phyloP scores from a whole-genome alignment of 371 early-diverging fungal genomes.

The Lichtheimia hyalospora region DNA sequence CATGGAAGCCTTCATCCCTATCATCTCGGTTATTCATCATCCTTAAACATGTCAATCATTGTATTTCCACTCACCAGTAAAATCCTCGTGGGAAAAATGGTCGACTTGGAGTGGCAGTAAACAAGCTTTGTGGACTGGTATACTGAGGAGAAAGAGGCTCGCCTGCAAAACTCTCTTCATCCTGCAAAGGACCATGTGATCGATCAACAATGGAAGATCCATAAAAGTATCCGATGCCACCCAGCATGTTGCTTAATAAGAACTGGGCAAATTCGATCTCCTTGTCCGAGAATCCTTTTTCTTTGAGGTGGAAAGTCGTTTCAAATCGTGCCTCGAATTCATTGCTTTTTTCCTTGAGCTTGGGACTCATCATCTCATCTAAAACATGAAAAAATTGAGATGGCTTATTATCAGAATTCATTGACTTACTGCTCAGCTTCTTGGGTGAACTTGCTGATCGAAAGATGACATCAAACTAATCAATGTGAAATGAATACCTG shows the following conservation, averaged over 20 bases:
- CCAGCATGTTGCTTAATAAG: conserved; percentile 81
- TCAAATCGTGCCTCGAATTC: conserved; percentile 81
- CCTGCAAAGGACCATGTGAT: conserved; percentile 41
- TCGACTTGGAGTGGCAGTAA: conserved; percentile 87
- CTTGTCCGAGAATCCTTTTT: conserved; percentile 61
- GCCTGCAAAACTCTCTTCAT: conserved; percentile 56
- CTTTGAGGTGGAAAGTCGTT: conserved; percentile 61
- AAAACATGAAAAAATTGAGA: no score
- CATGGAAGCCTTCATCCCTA: conserved; percentile 95
- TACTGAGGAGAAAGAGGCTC: conserved; percentile 57
- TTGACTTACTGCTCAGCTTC: conserved; percentile 25
- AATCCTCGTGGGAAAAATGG: conserved; percentile 97
- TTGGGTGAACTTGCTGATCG: conserved; percentile 42
- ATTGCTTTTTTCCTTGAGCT: conserved; percentile 9
- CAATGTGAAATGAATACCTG: background rate
- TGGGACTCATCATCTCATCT: background rate
- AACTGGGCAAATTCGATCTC: conserved; percentile 75
- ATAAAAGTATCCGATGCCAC: conserved; percentile 86
- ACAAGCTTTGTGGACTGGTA: conserved; percentile 69
- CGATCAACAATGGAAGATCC: conserved; percentile 52
- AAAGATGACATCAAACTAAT: conserved; percentile 64
- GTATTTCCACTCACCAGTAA: conserved; percentile 62
- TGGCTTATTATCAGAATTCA: background rate
- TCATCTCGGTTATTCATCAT: background rate
- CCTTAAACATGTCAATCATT: background rate